phyloP scores from a whole-genome alignment of 495 filamentous ascomycete species.

The Penicillium salamii region DNA sequence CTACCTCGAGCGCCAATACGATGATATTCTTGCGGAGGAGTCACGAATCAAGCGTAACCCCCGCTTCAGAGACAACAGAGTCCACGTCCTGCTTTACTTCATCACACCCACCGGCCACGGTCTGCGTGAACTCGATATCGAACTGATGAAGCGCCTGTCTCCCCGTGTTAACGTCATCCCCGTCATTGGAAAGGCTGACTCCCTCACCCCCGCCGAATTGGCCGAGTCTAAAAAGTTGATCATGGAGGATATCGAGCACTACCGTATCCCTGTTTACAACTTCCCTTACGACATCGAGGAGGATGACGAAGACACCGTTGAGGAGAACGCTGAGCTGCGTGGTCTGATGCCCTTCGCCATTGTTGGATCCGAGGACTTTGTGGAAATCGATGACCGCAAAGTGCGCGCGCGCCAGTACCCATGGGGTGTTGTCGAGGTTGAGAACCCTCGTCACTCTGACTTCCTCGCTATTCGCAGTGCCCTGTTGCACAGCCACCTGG shows the following conservation, averaged over 20 bases:
- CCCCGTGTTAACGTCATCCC: constrained; percentile 98
- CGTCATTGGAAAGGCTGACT: constrained; percentile 97
- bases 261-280: constrained; percentile 99
- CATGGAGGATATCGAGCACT: constrained; percentile 99
- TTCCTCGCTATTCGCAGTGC: constrained; percentile 97
- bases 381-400: constrained; percentile 89
- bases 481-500: constrained; percentile 93
- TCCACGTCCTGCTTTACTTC: constrained; percentile 97
- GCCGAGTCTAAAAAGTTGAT: constrained; percentile 99
- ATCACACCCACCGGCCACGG: constrained; percentile 98
- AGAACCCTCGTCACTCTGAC: constrained; percentile 98
- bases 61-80: constrained; percentile 96
- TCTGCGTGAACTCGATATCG: constrained; percentile 97
- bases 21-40: constrained; percentile 97
- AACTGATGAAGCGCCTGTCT: constrained; percentile 98
- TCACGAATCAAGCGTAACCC: constrained; percentile 99
- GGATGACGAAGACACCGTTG: constrained; percentile 98
- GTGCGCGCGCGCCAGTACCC: constrained; percentile 96
- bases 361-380: constrained; percentile 90
- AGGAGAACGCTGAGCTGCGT: constrained; percentile 96
- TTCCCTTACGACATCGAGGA: constrained; percentile 99
- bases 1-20: constrained; percentile 97
- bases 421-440: constrained; percentile 98
- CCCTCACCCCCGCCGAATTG: constrained; percentile 91
- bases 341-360: constrained; percentile 99